Evolutionary conservation across 768 basidiomycete genomes (phyloP).

Genomic region (Pisolithus albus): DNA sequence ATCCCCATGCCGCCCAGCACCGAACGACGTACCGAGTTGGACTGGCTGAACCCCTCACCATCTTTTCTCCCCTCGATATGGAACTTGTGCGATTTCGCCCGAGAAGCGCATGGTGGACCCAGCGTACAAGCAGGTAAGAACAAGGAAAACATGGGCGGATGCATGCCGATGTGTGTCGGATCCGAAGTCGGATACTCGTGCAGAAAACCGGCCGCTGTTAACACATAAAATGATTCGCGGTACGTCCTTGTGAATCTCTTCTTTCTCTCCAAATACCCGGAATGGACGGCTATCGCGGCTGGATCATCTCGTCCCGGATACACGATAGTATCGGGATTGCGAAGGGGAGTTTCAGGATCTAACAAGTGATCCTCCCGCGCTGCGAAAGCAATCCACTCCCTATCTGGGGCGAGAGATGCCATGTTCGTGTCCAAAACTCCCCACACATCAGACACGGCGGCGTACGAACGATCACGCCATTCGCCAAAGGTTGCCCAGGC

Average conservation of each 20-base stretch:
- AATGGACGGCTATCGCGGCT: conserved; percentile 77
- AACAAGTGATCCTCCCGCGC: conserved; percentile 91
- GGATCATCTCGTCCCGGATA: conserved; percentile 94
- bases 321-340: conserved; percentile 66
- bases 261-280: conserved; percentile 89
- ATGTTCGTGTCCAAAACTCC: conserved; percentile 63
- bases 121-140: conserved; percentile 96
- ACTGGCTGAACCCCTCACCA: conserved; percentile 44
- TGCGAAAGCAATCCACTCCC: conserved; percentile 95
- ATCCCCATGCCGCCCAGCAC: conserved; percentile 29
- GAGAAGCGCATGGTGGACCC: conserved; percentile 72
- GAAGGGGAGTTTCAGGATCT: conserved; percentile 92
- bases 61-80: conserved; percentile 92
- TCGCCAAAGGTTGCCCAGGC: conserved; percentile 98
- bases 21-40: conserved; percentile 45
- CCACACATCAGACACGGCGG: conserved; percentile 56
- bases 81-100: conserved; percentile 85
- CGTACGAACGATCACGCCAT: conserved; percentile 66
- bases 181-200: conserved; percentile 86
- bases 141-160: conserved; percentile 69
- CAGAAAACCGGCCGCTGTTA: conserved; percentile 93
- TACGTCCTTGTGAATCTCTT: conserved; percentile 88
- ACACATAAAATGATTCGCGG: conserved; percentile 81
- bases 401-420: conserved; percentile 72
- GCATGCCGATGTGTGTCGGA: conserved; percentile 43